Evolutionary conservation across 371 early-diverging fungal genomes (phyloP), one percentile per base, ranked within the genome.

Genomic region (Modicella reniformis): DNA sequence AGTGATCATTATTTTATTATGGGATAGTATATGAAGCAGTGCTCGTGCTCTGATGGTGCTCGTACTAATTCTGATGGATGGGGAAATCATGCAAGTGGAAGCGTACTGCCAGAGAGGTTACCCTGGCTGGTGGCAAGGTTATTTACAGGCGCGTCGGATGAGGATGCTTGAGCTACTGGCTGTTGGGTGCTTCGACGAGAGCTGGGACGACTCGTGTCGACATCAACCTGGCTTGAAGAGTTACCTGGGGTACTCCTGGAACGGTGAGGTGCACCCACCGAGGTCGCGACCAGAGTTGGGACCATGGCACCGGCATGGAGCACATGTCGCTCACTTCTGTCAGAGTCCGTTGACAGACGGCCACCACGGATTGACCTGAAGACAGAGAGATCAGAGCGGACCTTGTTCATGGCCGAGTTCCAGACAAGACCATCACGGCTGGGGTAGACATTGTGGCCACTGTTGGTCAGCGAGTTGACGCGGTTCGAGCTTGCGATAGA

Each of bases 201-300:
- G 53, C 79, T 79, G 21, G 62, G 53, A 28, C 79, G 79, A 19
- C 63, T 64, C 13, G 69, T 61, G 32, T 41, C 51, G 19, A 77
- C 41, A 52, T 71, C 60, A 25, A 76, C 59, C 51, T 77, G 72
- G 51, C 79, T 77, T 12, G 66, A 58, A 10, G 69, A 72, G 66
- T 69, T 72, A 41, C 69, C 62, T 12, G 77, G 65, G 1, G 68
- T 77, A 17, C 47, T 23, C n/a, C 58, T 49, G 53, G 34, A 21
- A 6, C 50, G 19, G 17, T 61, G 56, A 25, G 81, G 82, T 3
- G 79, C 86, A 23, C 87, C 89, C 13, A 91, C 84, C 28, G 90
- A 88, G 30, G 85, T 84, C 12, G 88, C 90, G 15, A 91, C 84
- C 80, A 91, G 73, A 51, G 86, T 83, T 6, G 91, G 89, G 4